Base-by-base conservation (phyloP, 2,329 filamentous ascomycete genomes). In the Nigrospora sphaerica region DNA sequence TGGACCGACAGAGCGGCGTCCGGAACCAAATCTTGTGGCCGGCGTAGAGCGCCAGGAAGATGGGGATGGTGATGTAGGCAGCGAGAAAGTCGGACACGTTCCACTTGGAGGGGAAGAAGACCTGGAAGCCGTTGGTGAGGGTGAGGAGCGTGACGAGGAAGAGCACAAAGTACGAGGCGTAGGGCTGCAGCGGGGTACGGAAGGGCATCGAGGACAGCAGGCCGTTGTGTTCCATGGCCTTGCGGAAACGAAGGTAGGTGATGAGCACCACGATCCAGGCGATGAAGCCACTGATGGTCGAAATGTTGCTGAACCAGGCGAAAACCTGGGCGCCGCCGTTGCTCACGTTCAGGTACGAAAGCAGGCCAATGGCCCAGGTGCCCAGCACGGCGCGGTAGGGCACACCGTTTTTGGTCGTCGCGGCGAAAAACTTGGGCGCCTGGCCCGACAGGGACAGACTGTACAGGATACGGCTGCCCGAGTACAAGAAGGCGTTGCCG, bases 91-190 rank as follows among this genome's bases (percentile, higher is more conserved):
- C 72, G 6, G 73, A 70, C 0, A 74, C 75, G 14, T 71, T 76
- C 77, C 82, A 92, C 28, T 81, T 71, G 9, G 71, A 67, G 0
- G 80, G 78, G 61, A 84, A 85, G 61, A 92, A 91, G 13, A 85
- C 77, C 33, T 82, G 77, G 64, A 90, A 92, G 1, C 86, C 87
- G 56, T 88, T 88, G 54, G 87, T 83, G 3, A 91, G 64, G 1
- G 75, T 78, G n/a, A 91, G 70, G 23, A 88, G 65, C 3, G 63
- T 60, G 45, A 88, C 75, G 19, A 80, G 59, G 14, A 75, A 60
- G 2, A 88, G 73, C 11, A 75, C 73, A 45, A 77, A 65, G 57
- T 74, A 88, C 0, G 84, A 77, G 2, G 79, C 80, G 57, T 83
- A 89, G 0, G 86, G 79, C 60, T 81, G 77, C 12, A 73, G 59